These are phyloP conservation scores for Cladosporium velox DNA, from an alignment of 2,329 filamentous ascomycete genomes.

Conservation along the genomic window DNA sequence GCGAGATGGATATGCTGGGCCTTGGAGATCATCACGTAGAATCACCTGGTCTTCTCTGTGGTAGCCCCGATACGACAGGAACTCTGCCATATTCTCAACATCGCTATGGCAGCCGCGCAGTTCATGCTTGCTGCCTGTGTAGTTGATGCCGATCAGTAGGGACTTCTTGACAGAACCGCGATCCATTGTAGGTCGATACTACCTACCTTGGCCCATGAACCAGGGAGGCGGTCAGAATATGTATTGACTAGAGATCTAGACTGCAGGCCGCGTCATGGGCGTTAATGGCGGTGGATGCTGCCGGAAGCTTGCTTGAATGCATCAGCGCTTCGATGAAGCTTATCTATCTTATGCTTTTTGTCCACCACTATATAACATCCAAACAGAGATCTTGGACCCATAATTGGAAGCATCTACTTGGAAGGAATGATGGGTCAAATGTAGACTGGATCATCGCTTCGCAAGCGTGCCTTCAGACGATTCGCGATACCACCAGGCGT, in stretches of 20 bases:
- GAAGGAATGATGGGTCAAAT: too few species aligned
- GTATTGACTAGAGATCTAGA: background rate
- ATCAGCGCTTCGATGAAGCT: background rate
- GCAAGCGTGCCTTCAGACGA: too few species aligned
- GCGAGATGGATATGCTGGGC: constrained; percentile 38
- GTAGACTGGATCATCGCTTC: too few species aligned
- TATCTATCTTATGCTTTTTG: background rate
- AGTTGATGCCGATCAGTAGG: constrained; percentile 58
- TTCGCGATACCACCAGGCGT: too few species aligned
- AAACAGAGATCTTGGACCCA: too few species aligned
- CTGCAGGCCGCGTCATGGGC: background rate
- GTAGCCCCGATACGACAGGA: constrained; percentile 48
- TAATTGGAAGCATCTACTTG: too few species aligned
- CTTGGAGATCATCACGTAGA: constrained; percentile 43
- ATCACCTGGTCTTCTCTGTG: constrained; percentile 47
- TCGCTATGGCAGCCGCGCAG: constrained; percentile 54
- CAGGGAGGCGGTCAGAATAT: background rate
- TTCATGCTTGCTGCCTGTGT: constrained; percentile 46
- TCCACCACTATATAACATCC: too few species aligned
- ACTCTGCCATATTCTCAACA: constrained; percentile 52
- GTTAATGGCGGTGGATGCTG: background rate
- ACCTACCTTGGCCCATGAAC: background rate
- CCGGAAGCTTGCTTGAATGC: background rate
- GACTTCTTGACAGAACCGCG: constrained; percentile 42
- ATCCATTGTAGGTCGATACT: background rate